phyloP scores from a whole-genome alignment of 805 yeast species.

The Wickerhamiella qilinensis region DNA sequence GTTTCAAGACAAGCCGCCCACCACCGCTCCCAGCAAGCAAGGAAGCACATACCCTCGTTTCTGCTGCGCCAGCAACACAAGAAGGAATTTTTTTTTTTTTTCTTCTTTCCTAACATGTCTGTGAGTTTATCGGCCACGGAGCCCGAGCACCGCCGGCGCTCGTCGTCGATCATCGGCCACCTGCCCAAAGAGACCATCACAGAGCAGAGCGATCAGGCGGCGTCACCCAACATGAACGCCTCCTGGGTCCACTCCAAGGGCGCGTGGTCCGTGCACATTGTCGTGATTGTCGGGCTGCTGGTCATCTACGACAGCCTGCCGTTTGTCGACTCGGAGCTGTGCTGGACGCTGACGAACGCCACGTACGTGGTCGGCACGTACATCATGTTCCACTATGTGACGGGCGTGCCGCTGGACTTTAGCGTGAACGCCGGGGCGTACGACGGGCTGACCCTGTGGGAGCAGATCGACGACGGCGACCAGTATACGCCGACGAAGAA shows the following conservation, averaged over 20 bases:
- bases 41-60: too few relatives aligned
- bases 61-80: too few relatives aligned
- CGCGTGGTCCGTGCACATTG: slow-evolving; percentile 90
- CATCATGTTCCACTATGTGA: slow-evolving; percentile 90
- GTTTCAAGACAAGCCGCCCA: too few relatives aligned
- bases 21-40: too few relatives aligned
- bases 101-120: too few relatives aligned
- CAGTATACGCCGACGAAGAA: slow-evolving; percentile 95
- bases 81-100: not conserved
- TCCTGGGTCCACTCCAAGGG: slow-evolving; percentile 91
- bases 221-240: slow-evolving; percentile 82
- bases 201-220: slow-evolving; percentile 78
- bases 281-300: slow-evolving; percentile 59
- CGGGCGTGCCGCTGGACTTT: slow-evolving; percentile 95
- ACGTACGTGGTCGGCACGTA: slow-evolving; percentile 85
- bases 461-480: slow-evolving; percentile 88
- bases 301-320: slow-evolving; percentile 66
- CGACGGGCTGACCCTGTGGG: slow-evolving; percentile 97
- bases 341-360: slow-evolving; percentile 87
- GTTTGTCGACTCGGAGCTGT: slow-evolving; percentile 63
- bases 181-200: slow-evolving; percentile 87
- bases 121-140: slow-evolving; percentile 1
- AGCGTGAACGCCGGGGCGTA: slow-evolving; percentile 65
- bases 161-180: slow-evolving; percentile 80
- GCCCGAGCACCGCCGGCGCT: slow-evolving; percentile 39